phyloP scores from a whole-genome alignment of 2,329 filamentous ascomycete genomes.

The Dactylonectria estremocensis region DNA sequence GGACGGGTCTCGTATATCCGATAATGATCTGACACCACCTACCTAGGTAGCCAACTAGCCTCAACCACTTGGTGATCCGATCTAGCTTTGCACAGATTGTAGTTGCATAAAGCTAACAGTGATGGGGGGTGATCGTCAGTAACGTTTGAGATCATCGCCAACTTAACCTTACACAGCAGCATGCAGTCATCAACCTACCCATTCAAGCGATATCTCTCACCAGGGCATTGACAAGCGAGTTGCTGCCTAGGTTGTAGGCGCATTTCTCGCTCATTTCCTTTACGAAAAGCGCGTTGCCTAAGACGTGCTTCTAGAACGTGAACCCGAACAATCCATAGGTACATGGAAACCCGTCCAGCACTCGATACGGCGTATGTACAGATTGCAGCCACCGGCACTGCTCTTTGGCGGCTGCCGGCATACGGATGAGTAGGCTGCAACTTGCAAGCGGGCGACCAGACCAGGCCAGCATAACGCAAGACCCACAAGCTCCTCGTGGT shows the following conservation, averaged over 20 bases:
- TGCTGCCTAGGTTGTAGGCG: conserved; percentile 16
- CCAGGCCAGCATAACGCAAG: neutral
- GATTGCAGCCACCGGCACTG: conserved; percentile 11
- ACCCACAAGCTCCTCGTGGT: conserved; percentile 28
- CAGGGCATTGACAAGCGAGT: conserved; percentile 12
- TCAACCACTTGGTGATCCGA: neutral
- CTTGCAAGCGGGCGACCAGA: conserved; percentile 9
- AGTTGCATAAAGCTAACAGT: conserved; percentile 8
- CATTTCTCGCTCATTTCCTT: conserved; percentile 9
- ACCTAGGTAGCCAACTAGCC: too few species aligned
- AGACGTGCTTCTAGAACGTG: neutral
- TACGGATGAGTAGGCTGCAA: neutral
- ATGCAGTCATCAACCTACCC: neutral
- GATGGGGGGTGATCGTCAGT: conserved; percentile 22
- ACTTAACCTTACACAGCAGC: neutral
- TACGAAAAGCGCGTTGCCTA: too few species aligned
- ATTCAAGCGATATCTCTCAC: neutral
- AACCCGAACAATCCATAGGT: neutral
- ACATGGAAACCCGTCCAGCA: neutral
- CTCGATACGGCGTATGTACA: neutral
- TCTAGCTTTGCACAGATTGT: neutral
- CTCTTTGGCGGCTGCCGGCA: conserved; percentile 4
- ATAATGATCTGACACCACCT: neutral
- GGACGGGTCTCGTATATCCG: neutral
- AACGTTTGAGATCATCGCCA: conserved; percentile 23